A percentile compares a stretch with the other conserved stretches of the same genome.
phyloP scores from a whole-genome alignment of 2,329 filamentous ascomycete species.

The Triangularia verruculosa region DNA sequence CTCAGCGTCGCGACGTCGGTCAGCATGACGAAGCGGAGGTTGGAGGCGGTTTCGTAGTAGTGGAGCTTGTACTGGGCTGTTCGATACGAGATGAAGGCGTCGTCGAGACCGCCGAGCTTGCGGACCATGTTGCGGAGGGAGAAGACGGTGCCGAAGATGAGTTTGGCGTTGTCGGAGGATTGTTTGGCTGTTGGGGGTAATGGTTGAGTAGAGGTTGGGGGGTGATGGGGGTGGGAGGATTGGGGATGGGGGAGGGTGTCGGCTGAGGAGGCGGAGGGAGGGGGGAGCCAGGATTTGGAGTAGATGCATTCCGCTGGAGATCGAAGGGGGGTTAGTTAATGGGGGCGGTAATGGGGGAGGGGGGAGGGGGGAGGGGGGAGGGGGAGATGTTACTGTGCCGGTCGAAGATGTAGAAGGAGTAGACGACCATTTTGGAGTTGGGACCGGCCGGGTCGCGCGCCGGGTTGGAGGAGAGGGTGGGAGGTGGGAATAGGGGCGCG shows the following conservation, averaged over 20 bases:
- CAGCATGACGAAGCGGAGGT: conserved; percentile 93
- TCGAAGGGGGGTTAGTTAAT: neutral
- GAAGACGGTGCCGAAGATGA: conserved; percentile 96
- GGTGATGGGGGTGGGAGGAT: neutral
- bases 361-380: neutral
- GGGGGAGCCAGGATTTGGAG: conserved; percentile 75
- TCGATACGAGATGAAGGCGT: conserved; percentile 91
- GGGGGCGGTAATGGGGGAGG: neutral
- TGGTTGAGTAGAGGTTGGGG: conserved; percentile 20
- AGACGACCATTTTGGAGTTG: conserved; percentile 67
- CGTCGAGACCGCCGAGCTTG: conserved; percentile 89
- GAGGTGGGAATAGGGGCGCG: neutral
- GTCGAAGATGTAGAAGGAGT: conserved; percentile 98
- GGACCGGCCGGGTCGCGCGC: conserved; percentile 11
- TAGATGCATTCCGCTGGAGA: conserved; percentile 91
- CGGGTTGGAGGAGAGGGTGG: conserved; percentile 9
- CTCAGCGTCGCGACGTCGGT: conserved; percentile 86
- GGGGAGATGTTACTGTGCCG: conserved; percentile 69
- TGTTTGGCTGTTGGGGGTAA: conserved; percentile 18
- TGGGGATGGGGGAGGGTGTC: conserved; percentile 24
- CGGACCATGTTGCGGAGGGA: conserved; percentile 94
- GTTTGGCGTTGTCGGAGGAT: conserved; percentile 93
- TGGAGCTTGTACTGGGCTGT: conserved; percentile 97
- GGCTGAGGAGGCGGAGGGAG: conserved; percentile 38
- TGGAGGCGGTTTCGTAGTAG: conserved; percentile 97